Percentiles rank a stretch among this genome's conserved stretches.
Conservation (phyloP, 2,329 filamentous ascomycete species). For the Aspergillus sp. region DNA sequence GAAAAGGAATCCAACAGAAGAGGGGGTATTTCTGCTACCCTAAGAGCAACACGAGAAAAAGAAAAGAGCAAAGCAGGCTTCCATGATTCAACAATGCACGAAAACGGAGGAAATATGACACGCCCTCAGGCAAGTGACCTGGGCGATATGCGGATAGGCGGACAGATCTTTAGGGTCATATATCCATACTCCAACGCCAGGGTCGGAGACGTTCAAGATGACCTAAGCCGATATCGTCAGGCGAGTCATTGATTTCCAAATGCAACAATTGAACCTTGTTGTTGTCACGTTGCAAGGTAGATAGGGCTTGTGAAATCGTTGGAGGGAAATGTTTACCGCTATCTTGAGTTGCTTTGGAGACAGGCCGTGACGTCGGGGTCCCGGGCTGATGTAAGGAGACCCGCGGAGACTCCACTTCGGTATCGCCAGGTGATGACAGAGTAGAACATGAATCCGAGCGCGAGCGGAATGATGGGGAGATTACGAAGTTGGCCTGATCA, state of each 20-base stretch:
- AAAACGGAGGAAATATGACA: background rate
- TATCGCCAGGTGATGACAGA: slow-evolving; percentile 28
- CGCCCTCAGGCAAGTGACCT: background rate
- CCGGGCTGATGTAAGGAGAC: slow-evolving; percentile 35
- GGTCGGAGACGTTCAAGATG: slow-evolving; percentile 39
- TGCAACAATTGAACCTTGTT: slow-evolving; percentile 40
- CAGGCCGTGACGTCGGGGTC: slow-evolving; percentile 39
- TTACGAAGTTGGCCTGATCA: slow-evolving; percentile 26
- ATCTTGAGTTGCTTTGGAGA: slow-evolving; percentile 38
- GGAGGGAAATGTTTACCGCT: slow-evolving; percentile 33
- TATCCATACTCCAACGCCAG: slow-evolving; percentile 49
- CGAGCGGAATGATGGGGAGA: slow-evolving; percentile 26
- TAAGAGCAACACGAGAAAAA: background rate
- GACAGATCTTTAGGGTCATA: slow-evolving; percentile 26
- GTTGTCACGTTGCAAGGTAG: slow-evolving; percentile 32
- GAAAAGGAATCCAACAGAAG: slow-evolving; percentile 4
- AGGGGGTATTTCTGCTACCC: slow-evolving; percentile 8
- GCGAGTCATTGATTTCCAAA: slow-evolving; percentile 38
- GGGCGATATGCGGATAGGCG: background rate
- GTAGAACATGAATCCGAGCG: slow-evolving; percentile 36
- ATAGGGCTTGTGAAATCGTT: slow-evolving; percentile 36
- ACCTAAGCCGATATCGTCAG: slow-evolving; percentile 33
- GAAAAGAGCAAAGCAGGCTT: slow-evolving; percentile 3
- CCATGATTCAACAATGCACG: slow-evolving; percentile 6
- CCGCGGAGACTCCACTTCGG: slow-evolving; percentile 29